Evolutionary conservation across 148 eudicot genomes (phyloP), one percentile per base, ranked within the genome.

Genomic region (Polygonum maritimum): DNA sequence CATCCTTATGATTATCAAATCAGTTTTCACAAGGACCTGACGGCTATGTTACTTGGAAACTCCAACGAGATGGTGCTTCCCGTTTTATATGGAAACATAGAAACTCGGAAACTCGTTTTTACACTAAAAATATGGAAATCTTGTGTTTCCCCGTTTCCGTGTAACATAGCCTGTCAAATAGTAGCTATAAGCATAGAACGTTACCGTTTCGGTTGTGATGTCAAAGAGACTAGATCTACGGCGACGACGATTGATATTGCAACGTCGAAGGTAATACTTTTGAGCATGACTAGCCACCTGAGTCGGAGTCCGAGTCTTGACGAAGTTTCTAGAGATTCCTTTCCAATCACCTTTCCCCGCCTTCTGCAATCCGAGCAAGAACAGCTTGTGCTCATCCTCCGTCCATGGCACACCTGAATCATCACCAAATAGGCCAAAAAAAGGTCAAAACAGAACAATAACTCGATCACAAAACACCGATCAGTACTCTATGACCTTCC

Each of bases 301-400:
- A 0, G 89, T 87, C 0, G 89, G 89, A 1, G 89, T 84, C 6
- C 89, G 86, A 52, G 83, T 80, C 78, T 87, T 87, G 45, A 87
- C 89, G 15, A 82, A 87, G 31, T 84, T 87, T 69, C 82, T 82
- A 0, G 89, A 84, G 49, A 87, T 87, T 33, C 89, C 89, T 79
- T 86, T 82, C 87, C 89, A 87, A 10, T 87, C 89, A 73, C 89
- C 89, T 67, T 81, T 87, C 14, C 89, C 89, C 12, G 84, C 86
- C 62, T 81, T 87, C 58, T 84, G 83, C 58, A 87, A 76, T 73
- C 89, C 89, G 52, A 87, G 58, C 19, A 87, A 78, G 83, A 87
- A 87, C 71, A 87, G 67, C 78, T 79, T 87, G 86, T 87, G 89
- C 73, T 87, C 89, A n/a, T 87, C 87, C 79, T 87, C 87, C 2